Evolutionary conservation across 768 basidiomycete genomes (phyloP), one percentile per base, ranked within the genome.

Genomic region (Suillus occidentalis): DNA sequence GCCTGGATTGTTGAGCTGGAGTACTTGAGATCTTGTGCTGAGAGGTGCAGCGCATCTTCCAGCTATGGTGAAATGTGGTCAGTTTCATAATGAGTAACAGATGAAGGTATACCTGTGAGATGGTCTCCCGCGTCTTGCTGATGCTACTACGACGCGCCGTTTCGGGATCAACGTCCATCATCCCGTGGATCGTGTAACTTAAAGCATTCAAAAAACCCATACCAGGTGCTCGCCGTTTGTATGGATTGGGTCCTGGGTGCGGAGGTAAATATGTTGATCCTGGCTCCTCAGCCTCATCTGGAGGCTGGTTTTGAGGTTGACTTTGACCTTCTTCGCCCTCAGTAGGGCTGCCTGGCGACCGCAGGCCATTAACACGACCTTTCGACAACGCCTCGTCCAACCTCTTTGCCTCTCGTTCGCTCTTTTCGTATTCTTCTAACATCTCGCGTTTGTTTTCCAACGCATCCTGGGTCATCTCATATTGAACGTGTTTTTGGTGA

Each of bases 121-220:
- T 97, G 22, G 86, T 87, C 78, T 99, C 97, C 69, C 93, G 86
- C 6, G 95, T 95, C 81, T 97, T 98, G 66, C 91, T 91, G 68
- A 99, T 99, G 61, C 89, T 87, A 72, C 91, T 98, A 67, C 97
- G 83, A 66, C 97, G 82, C 6, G 97, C 96, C 20, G 92, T 93
- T 80, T 99, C 97, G 3, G 97, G 97, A 78, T 99, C 97, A 20
- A 92, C 92, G 70, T 99, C 97, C 90, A 99, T 98, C 89, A 99
- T 96, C 6, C 97, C 96, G 69, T 96, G 95, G 63, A 99, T 76
- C 28, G 95, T 96, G 77, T 97, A 96, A 72, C 91, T 95, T 50
- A 99, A 80, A 18, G 97, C 97, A 69, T 89, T 94, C 42, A 99
- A 72, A 28, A 99, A 79, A 22, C 94, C 95, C 84, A 92, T 92